A percentile compares a stretch with the other conserved stretches of the same genome.
Evolutionary conservation across 306 rosid species (phyloP).

Genomic region (Hippophae tibetana): DNA sequence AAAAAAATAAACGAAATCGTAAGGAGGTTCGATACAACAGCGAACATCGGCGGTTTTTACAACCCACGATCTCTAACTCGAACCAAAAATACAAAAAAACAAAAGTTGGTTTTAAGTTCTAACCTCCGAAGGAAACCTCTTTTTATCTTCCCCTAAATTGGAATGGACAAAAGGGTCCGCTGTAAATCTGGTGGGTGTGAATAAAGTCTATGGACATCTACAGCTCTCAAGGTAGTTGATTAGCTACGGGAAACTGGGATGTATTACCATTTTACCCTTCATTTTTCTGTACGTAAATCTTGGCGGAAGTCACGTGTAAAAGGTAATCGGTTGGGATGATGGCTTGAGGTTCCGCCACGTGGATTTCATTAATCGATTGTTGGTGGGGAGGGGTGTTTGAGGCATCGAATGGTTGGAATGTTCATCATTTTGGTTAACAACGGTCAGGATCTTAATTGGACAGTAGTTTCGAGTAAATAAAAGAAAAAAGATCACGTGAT

Average conservation of each 20-base stretch:
- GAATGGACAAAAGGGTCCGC: conserved; percentile 24
- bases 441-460: no score
- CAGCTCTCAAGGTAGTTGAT: neutral
- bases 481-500: no score
- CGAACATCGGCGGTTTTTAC: conserved; percentile 17
- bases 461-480: no score
- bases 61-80: conserved; percentile 32
- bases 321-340: neutral
- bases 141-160: conserved; percentile 15
- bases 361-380: conserved; percentile 3
- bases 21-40: conserved; percentile 32
- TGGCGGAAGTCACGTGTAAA: conserved; percentile 24
- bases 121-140: neutral
- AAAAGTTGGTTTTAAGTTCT: neutral
- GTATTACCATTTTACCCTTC: conserved; percentile 20
- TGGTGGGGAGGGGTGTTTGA: no score
- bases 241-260: rapidly evolving
- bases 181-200: conserved; percentile 27
- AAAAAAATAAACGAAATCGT: conserved; percentile 8
- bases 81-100: conserved; percentile 1
- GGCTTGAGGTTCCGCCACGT: conserved; percentile 14
- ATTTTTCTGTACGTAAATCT: conserved; percentile 5
- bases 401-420: no score
- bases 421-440: no score
- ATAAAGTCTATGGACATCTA: conserved; percentile 30